Evolutionary conservation across 1,139 yeast genomes (phyloP).

Genomic region (Kodamaea alishanica): DNA sequence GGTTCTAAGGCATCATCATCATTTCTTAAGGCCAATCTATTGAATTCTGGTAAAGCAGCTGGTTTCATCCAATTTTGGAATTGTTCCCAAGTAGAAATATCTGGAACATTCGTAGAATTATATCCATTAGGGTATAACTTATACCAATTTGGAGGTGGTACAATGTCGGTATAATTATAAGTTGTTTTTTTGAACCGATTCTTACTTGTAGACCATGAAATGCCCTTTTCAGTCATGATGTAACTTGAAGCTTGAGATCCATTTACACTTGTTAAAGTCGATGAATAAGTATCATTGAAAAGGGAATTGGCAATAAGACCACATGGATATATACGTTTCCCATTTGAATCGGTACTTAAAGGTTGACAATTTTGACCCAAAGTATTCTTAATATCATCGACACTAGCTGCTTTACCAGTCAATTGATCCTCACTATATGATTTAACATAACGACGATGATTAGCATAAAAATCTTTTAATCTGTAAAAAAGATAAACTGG

Average conservation of each 20-base stretch:
- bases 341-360: conserved; percentile 53
- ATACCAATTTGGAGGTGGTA: conserved; percentile 95
- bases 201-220: conserved; percentile 84
- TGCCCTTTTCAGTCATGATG: conserved; percentile 62
- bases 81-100: conserved; percentile 70
- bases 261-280: conserved; percentile 49
- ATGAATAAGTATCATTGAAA: conserved; percentile 78
- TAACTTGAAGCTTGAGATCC: conserved; percentile 46
- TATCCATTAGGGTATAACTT: conserved; percentile 86
- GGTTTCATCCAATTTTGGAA: conserved; percentile 99
- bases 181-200: conserved; percentile 75
- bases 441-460: conserved; percentile 90
- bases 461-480: conserved; percentile 80
- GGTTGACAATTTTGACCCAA: conserved; percentile 90
- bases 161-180: conserved; percentile 68
- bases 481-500: conserved; percentile 81
- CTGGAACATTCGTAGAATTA: conserved; percentile 79
- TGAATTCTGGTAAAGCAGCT: conserved; percentile 82
- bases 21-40: conserved; percentile 77
- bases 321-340: conserved; percentile 78
- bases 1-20: conserved; percentile 55
- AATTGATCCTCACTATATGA: conserved; percentile 90
- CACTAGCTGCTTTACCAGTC: conserved; percentile 66
- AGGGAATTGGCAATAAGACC: conserved; percentile 91
- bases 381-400: conserved; percentile 54